Conservation (phyloP, 352 stramenopile genomes). For the Phytophthora podocarpi region DNA sequence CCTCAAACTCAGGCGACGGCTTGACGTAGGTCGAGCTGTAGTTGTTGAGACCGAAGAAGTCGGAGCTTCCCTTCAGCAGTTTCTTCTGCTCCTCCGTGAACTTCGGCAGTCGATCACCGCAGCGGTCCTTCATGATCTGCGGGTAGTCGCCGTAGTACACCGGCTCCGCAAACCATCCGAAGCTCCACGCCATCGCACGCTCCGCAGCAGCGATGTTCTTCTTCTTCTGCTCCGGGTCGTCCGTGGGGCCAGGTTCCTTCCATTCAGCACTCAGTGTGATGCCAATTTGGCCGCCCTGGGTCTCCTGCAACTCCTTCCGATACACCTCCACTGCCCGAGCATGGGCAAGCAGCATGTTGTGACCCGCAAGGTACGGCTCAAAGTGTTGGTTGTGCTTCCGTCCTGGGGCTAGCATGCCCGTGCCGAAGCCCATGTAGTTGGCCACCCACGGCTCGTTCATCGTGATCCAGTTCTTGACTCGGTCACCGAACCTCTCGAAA, state of each 20-base stretch:
- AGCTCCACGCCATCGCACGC: slow-evolving; percentile 82
- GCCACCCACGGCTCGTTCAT: slow-evolving; percentile 92
- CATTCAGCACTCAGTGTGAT: slow-evolving; percentile 92
- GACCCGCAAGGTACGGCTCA: slow-evolving; percentile 82
- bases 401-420: slow-evolving; percentile 81
- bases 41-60: slow-evolving; percentile 96
- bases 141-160: slow-evolving; percentile 94
- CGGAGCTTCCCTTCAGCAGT: slow-evolving; percentile 76
- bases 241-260: slow-evolving; percentile 67
- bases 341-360: slow-evolving; percentile 91
- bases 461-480: slow-evolving; percentile 93
- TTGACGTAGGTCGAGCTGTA: slow-evolving; percentile 73
- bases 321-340: slow-evolving; percentile 86
- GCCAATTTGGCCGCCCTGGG: slow-evolving; percentile 79
- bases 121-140: slow-evolving; percentile 81
- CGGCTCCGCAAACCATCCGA: slow-evolving; percentile 92
- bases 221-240: slow-evolving; percentile 51
- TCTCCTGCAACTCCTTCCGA: slow-evolving; percentile 68
- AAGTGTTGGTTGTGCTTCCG: slow-evolving; percentile 43
- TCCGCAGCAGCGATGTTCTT: slow-evolving; percentile 65
- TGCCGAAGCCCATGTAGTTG: slow-evolving; percentile 83
- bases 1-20: slow-evolving; percentile 41
- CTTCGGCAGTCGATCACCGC: slow-evolving; percentile 79
- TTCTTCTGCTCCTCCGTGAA: slow-evolving; percentile 89
- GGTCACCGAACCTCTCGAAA: slow-evolving; percentile 91